A percentile compares a stretch with the other conserved stretches of the same genome.
Evolutionary conservation across 1,284 basidiomycete species (phyloP).

Genomic region (Paramarasmius palmivorus): DNA sequence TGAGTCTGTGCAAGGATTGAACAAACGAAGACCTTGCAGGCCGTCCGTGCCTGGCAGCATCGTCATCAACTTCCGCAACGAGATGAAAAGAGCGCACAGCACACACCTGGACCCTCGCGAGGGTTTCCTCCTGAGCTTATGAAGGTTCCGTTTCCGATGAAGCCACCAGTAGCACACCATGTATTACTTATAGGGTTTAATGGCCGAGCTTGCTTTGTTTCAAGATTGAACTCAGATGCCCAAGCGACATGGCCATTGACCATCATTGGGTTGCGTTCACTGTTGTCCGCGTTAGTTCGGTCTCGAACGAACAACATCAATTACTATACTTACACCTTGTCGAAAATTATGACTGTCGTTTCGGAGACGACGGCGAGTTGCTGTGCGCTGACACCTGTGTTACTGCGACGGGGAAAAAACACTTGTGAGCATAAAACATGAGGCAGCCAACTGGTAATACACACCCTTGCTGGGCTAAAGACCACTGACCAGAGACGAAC

Average conservation of each 20-base stretch:
- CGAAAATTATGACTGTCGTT: conserved; percentile 34
- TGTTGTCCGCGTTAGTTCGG: conserved; percentile 4
- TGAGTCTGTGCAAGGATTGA: conserved; percentile 16
- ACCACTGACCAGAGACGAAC: not conserved
- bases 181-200: conserved; percentile 39
- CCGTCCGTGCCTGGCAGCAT: conserved; percentile 2
- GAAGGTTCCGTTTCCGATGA: conserved; percentile 39
- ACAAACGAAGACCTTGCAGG: conserved; percentile 14
- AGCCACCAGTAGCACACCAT: conserved; percentile 44
- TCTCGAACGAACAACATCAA: not conserved
- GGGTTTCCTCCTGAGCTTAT: conserved; percentile 18
- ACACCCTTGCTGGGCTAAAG: conserved; percentile 1
- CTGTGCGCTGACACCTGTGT: conserved; percentile 37
- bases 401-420: not conserved
- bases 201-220: conserved; percentile 31
- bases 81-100: not conserved
- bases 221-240: conserved; percentile 34
- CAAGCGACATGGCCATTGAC: conserved; percentile 30
- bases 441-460: not conserved
- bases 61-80: not conserved
- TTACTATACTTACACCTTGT: conserved; percentile 27
- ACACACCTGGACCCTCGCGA: not conserved
- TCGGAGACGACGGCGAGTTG: conserved; percentile 39
- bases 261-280: conserved; percentile 16
- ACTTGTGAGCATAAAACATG: too few relatives aligned